These are phyloP conservation scores for Xylaria sp. DNA, from an alignment of 2,329 filamentous ascomycete genomes.

Conservation along the genomic window DNA sequence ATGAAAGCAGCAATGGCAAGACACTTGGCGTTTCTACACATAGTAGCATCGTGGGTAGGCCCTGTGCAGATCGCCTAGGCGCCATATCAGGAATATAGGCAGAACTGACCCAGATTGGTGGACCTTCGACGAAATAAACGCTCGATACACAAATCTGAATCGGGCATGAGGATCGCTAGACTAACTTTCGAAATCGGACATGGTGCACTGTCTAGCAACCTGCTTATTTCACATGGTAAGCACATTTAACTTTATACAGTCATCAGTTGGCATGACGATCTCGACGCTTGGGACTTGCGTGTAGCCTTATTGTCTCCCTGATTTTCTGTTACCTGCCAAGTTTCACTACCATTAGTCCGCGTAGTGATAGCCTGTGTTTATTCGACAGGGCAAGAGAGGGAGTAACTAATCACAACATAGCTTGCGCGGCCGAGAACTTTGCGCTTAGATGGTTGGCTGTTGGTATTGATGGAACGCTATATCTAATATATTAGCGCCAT, in stretches of 20 bases:
- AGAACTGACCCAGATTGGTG: neutral
- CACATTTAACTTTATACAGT: neutral
- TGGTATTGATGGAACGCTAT: neutral
- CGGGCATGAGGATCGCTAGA: neutral
- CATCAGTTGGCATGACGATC: neutral
- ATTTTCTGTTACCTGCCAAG: neutral
- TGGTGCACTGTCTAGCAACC: neutral
- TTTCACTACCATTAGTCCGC: neutral
- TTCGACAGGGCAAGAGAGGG: neutral
- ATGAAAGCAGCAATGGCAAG: neutral
- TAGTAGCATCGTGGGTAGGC: neutral
- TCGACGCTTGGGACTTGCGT: neutral
- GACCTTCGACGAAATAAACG: neutral
- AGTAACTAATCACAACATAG: neutral
- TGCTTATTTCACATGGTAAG: neutral
- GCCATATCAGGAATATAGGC: neutral
- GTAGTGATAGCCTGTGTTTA: neutral
- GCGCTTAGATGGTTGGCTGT: neutral
- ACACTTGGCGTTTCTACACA: neutral
- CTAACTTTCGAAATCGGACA: neutral
- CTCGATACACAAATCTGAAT: too few relatives aligned
- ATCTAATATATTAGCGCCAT: neutral
- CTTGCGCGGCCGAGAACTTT: neutral
- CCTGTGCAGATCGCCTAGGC: neutral
- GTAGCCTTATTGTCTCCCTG: neutral